Evolutionary conservation across 78 protist genomes (phyloP).

Genomic region (Dictyostelium capitatum): DNA sequence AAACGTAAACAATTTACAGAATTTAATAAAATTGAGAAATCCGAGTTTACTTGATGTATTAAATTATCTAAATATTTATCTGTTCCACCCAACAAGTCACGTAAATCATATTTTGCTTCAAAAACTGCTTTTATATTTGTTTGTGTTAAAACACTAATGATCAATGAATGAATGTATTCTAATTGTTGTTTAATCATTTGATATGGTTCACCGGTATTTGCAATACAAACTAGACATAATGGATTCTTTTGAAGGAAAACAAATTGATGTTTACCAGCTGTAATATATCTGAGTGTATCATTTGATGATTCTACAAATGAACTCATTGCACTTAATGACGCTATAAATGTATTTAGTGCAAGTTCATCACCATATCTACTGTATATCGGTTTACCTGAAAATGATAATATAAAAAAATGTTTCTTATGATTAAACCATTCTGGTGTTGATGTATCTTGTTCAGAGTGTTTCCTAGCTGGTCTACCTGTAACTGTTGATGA

Average conservation of each 20-base stretch:
- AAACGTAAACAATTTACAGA: conserved; percentile 67
- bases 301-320: conserved; percentile 80
- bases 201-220: conserved; percentile 67
- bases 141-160: conserved; percentile 68
- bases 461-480: conserved; percentile 14
- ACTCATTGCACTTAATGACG: conserved; percentile 78
- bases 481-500: neutral
- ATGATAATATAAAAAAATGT: conserved; percentile 60
- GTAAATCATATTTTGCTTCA: conserved; percentile 74
- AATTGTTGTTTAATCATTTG: conserved; percentile 44
- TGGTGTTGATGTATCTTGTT: conserved; percentile 76
- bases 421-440: conserved; percentile 76
- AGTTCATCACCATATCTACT: conserved; percentile 81
- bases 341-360: conserved; percentile 80
- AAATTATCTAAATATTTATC: conserved; percentile 52
- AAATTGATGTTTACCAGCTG: conserved; percentile 57
- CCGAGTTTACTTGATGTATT: conserved; percentile 35
- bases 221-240: conserved; percentile 45
- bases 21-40: conserved; percentile 53
- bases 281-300: conserved; percentile 52
- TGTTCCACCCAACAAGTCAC: conserved; percentile 73
- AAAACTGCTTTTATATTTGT: conserved; percentile 58
- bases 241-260: conserved; percentile 58
- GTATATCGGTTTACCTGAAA: conserved; percentile 80
- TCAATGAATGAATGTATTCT: conserved; percentile 48